Conservation (phyloP, 495 filamentous ascomycete species). For the Hypoxylon rickii region DNA sequence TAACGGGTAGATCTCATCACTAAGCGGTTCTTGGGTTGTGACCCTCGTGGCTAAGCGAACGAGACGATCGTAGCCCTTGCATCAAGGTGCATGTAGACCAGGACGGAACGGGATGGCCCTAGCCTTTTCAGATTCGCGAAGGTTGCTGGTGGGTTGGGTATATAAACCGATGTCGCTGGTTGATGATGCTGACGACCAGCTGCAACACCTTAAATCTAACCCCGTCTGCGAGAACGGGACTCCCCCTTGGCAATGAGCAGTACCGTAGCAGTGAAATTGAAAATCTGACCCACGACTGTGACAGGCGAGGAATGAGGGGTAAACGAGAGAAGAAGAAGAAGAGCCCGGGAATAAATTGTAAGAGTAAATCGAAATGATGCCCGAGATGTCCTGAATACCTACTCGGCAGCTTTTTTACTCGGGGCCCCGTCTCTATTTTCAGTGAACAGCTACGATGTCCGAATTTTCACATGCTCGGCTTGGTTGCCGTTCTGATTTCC, state of each 20-base stretch:
- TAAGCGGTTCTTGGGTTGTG: constrained; percentile 7
- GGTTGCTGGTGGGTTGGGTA: constrained; percentile 23
- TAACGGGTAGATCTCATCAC: constrained; percentile 5
- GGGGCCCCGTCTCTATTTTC: constrained; percentile 10
- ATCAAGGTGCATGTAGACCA: constrained; percentile 29
- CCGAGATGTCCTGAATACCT: no score
- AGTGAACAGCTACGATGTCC: no score
- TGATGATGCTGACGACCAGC: constrained; percentile 11
- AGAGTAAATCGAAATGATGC: no score
- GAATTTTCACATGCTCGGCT: constrained; percentile 25
- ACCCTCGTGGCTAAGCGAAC: constrained; percentile 19
- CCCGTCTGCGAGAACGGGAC: constrained; percentile 14
- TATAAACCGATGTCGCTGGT: constrained; percentile 33
- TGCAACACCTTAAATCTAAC: constrained; percentile 8
- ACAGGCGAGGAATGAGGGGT: no score
- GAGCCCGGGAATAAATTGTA: no score
- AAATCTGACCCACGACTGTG: no score
- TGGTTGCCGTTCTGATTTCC: not conserved
- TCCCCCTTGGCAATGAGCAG: no score
- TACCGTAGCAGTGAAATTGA: no score
- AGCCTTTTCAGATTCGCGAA: constrained; percentile 26
- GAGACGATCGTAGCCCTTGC: constrained; percentile 31
- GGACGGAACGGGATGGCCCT: constrained; percentile 31
- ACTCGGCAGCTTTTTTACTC: no score
- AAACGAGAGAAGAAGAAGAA: no score